Evolutionary conservation across 805 yeast species (phyloP).

Genomic region (Danielozyma ontarioensis): DNA sequence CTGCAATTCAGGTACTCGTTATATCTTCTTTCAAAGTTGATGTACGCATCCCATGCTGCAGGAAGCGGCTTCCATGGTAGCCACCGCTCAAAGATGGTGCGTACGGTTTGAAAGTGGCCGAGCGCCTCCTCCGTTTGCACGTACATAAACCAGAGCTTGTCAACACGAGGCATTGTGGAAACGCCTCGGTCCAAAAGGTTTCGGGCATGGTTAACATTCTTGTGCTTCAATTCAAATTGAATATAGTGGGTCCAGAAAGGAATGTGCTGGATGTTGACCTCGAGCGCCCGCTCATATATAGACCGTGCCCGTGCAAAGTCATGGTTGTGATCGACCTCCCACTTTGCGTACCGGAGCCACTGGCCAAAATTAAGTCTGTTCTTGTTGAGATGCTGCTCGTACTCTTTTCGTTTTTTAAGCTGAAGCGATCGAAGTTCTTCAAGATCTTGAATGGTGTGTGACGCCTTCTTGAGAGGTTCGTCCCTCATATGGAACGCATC

Average conservation of each 20-base stretch:
- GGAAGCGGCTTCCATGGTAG: conserved; percentile 64
- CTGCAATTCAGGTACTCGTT: conserved; percentile 53
- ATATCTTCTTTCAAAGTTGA: conserved; percentile 69
- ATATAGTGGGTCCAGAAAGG: conserved; percentile 85
- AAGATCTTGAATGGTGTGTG: conserved; percentile 56
- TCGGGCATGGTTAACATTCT: conserved; percentile 82
- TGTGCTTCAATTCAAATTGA: conserved; percentile 66
- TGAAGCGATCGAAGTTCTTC: conserved; percentile 80
- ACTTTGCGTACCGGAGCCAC: conserved; percentile 88
- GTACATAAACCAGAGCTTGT: conserved; percentile 82
- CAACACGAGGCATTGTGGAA: conserved; percentile 66
- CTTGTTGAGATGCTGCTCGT: conserved; percentile 80
- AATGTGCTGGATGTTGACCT: conserved; percentile 67
- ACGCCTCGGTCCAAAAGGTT: conserved; percentile 79
- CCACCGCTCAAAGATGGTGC: conserved; percentile 76
- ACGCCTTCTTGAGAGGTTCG: conserved; percentile 31
- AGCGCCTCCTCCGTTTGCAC: conserved; percentile 78
- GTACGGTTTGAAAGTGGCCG: conserved; percentile 54
- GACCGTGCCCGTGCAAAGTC: conserved; percentile 80
- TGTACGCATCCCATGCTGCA: conserved; percentile 70
- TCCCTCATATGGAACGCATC: conserved; percentile 55
- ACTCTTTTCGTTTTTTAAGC: conserved; percentile 72
- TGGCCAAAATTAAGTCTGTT: conserved; percentile 78
- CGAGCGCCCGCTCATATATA: conserved; percentile 80
- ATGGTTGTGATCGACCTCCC: conserved; percentile 72